Percentiles rank a stretch among this genome's conserved stretches.
Conservation (phyloP, 768 basidiomycete genomes). For the Pilatotrama ljubarskyi region DNA sequence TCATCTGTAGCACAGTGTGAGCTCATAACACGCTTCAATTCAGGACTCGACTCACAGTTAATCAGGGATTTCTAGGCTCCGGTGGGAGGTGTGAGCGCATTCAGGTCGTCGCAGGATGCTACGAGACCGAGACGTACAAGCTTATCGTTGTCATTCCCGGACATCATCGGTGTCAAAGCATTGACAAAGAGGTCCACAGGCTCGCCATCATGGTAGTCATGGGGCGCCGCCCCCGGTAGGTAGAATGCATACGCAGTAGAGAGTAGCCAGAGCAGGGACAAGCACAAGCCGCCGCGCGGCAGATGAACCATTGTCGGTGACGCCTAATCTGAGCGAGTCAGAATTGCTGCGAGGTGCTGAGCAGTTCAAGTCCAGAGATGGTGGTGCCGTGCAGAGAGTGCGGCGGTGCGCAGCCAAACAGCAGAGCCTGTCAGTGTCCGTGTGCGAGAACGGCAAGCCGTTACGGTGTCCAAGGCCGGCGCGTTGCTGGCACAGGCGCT, state of each 20-base stretch:
- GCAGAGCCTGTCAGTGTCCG: neutral
- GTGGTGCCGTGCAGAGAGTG: neutral
- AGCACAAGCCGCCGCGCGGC: conserved; percentile 4
- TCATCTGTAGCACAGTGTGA: conserved; percentile 57
- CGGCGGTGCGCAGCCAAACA: conserved; percentile 5
- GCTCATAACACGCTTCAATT: neutral
- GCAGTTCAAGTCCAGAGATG: neutral
- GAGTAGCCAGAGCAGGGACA: conserved; percentile 25
- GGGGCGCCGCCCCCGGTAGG: conserved; percentile 88
- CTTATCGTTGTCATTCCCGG: conserved; percentile 66
- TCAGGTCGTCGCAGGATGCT: neutral
- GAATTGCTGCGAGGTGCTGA: neutral
- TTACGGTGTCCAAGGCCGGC: neutral
- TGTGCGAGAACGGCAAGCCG: neutral
- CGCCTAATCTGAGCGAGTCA: conserved; percentile 6
- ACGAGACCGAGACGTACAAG: conserved; percentile 54
- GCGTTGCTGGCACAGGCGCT: conserved; percentile 3
- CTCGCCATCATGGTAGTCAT: conserved; percentile 74
- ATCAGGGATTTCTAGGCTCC: conserved; percentile 81
- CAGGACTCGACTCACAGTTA: conserved; percentile 57
- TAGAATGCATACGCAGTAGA: conserved; percentile 67
- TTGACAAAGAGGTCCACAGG: conserved; percentile 82
- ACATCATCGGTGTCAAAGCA: conserved; percentile 83
- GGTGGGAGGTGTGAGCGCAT: neutral
- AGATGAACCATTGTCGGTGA: conserved; percentile 12